Conservation (phyloP, 176 grass and related monocot species). For the Cenchrus fungigraminus region DNA sequence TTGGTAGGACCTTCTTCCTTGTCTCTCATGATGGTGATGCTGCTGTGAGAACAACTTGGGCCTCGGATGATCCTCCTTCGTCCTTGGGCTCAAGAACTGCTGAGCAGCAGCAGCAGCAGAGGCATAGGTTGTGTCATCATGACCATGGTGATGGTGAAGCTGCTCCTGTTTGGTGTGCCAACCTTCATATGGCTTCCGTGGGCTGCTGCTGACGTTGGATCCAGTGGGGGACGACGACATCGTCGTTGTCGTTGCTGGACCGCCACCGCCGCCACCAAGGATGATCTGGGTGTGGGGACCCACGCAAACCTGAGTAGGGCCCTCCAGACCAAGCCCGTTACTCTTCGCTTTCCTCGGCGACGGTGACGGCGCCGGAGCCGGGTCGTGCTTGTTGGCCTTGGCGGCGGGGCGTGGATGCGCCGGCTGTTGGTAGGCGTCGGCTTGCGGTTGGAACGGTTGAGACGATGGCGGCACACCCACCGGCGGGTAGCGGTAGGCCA, state of each 20-base stretch:
- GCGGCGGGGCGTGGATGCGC: not conserved
- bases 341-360: not conserved
- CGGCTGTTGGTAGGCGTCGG: not conserved
- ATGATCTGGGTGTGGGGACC: conserved; percentile 3
- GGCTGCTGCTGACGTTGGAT: not conserved
- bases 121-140: not conserved
- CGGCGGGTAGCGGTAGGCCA: not conserved
- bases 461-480: no score
- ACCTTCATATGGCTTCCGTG: not conserved
- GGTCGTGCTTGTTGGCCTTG: not conserved
- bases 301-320: not conserved
- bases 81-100: not conserved
- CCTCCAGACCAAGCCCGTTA: not conserved
- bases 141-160: not conserved
- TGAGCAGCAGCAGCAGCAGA: no score
- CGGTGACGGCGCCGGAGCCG: not conserved
- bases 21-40: not conserved
- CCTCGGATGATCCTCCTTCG: not conserved
- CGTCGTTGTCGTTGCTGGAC: not conserved
- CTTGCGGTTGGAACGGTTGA: not conserved
- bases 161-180: not conserved
- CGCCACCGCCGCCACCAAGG: not conserved
- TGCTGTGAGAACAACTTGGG: not conserved
- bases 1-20: not conserved
- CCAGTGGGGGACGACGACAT: not conserved